Base-by-base conservation (phyloP, 2,329 filamentous ascomycete species). In the Blastomyces gilchristii region DNA sequence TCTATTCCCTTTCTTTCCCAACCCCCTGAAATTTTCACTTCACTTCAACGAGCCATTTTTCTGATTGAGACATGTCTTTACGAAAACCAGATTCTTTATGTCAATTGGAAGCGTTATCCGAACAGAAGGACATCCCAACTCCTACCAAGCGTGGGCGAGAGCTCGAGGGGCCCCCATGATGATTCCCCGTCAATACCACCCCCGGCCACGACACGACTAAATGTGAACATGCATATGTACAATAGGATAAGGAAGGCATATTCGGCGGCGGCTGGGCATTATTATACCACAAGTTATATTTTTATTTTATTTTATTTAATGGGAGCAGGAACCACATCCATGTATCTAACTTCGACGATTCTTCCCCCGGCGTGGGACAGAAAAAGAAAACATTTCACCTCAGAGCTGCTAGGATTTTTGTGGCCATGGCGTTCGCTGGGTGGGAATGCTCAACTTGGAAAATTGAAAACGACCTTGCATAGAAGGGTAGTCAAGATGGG, bases 51-150 rank as follows among this genome's bases (percentile, higher is more conserved):
- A 60, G 67, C 87, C 85, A 31, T 54, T 58, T 25, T 45, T 11
- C 59, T 61, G 31, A 61, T 18, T 12, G 62, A 63, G 41, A 62
- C 43, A 11, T 52, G 45, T 41, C 58, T 12, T 58, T 68, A 60
- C 25, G 62, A 43, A 5, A 28, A 18, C 59, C 68, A 86, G 84
- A 62, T 97, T 97, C 80, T 99, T 99, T 83, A 99, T 99, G 94
- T 93, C 90, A 63, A 96, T 99, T 70, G 94, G 94, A 69, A 96
- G 91, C 70, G 92, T 96, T 54, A 97, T 99, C 72, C 89, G 94
- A 73, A 92, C 91, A 65, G 94, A 99, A 70, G 86, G 90, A 67
- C 90, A 90, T 53, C 86, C 88, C 47, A 87, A 89, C 70, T 81
- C 87, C 64, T 82, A 86, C 68, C 85, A 91, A 73, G 85, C 89